Evolutionary conservation across 2,329 filamentous ascomycete genomes (phyloP).

Genomic region (Capronia americana): DNA sequence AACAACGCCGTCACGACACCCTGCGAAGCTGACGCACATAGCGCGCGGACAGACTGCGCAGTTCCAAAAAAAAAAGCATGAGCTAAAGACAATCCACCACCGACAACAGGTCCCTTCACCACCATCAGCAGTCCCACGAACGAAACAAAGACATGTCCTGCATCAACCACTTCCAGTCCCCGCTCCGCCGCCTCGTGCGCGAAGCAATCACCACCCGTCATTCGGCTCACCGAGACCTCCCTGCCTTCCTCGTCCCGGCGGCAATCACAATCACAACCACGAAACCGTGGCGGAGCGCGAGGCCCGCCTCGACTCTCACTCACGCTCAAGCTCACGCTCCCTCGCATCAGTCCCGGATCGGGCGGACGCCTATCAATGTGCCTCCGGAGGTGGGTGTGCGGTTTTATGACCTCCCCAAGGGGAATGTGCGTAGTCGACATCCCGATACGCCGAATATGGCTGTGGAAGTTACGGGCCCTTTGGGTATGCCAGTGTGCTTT

Average conservation of each 20-base stretch:
- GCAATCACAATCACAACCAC: slow-evolving; percentile 55
- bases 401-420: slow-evolving; percentile 67
- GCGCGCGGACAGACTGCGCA: neutral
- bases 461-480: slow-evolving; percentile 78
- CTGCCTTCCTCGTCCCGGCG: slow-evolving; percentile 75
- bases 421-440: slow-evolving; percentile 65
- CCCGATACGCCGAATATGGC: slow-evolving; percentile 66
- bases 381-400: slow-evolving; percentile 81
- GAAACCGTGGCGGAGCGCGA: neutral
- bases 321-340: slow-evolving; percentile 49
- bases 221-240: slow-evolving; percentile 60
- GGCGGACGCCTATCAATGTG: slow-evolving; percentile 77
- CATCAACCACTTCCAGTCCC: slow-evolving; percentile 63
- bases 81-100: neutral
- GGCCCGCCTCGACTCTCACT: slow-evolving; percentile 62
- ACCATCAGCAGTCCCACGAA: neutral
- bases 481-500: too few species aligned
- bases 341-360: slow-evolving; percentile 79
- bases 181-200: slow-evolving; percentile 62
- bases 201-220: slow-evolving; percentile 51
- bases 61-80: slow-evolving; percentile 32
- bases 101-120: neutral
- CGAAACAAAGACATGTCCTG: slow-evolving; percentile 63
- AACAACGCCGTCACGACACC: neutral
- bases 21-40: neutral